Evolutionary conservation across 2,329 filamentous ascomycete species (phyloP).

Genomic region (Penicillium brasilianum): DNA sequence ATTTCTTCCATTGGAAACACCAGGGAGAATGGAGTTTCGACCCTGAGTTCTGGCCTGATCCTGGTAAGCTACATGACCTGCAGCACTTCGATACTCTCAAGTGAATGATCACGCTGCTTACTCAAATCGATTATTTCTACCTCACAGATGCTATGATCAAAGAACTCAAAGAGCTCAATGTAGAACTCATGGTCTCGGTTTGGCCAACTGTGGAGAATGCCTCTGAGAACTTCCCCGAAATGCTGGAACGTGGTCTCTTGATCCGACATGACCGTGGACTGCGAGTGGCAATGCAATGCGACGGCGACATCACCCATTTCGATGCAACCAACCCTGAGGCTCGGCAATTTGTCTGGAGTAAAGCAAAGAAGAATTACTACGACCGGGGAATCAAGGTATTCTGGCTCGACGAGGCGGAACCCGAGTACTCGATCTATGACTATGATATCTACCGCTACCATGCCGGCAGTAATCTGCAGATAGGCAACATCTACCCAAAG

Average conservation of each 20-base stretch:
- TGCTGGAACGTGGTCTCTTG: constrained; percentile 65
- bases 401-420: constrained; percentile 73
- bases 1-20: constrained; percentile 70
- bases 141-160: constrained; percentile 63
- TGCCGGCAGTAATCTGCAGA: constrained; percentile 57
- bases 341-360: constrained; percentile 64
- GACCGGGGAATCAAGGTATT: constrained; percentile 66
- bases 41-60: constrained; percentile 67
- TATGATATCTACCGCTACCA: constrained; percentile 70
- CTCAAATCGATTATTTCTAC: neutral
- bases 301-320: constrained; percentile 64
- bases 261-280: constrained; percentile 66
- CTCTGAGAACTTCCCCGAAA: constrained; percentile 65
- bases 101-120: neutral
- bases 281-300: constrained; percentile 63
- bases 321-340: constrained; percentile 68
- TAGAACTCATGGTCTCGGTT: constrained; percentile 72
- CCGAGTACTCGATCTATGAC: constrained; percentile 68
- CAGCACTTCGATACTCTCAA: neutral
- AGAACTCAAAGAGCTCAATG: constrained; percentile 62
- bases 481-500: constrained; percentile 66
- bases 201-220: constrained; percentile 69
- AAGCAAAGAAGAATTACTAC: constrained; percentile 65
- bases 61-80: constrained; percentile 46
- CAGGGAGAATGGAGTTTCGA: constrained; percentile 74